Conservation (phyloP, 805 yeast species). For the Candida qinlingensis region DNA sequence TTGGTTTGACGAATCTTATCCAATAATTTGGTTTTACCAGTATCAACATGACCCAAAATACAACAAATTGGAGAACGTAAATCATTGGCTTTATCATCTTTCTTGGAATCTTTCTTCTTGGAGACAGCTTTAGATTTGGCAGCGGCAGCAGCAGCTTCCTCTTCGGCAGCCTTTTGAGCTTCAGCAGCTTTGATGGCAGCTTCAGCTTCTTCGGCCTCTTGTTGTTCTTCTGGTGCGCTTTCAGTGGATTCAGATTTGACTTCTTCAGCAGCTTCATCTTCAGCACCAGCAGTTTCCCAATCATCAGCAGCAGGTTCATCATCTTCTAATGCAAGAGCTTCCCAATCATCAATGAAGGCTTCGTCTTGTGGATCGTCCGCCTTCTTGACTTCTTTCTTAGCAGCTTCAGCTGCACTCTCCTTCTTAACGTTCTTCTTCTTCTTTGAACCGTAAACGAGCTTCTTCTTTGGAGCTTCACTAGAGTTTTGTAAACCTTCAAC, state of each 20-base stretch:
- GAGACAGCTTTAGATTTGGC: conserved; percentile 22
- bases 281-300: conserved; percentile 42
- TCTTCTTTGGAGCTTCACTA: conserved; percentile 40
- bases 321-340: conserved; percentile 56
- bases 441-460: conserved; percentile 57
- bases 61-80: conserved; percentile 98
- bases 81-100: conserved; percentile 36
- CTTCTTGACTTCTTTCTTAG: conserved; percentile 20
- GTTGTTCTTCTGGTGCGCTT: conserved; percentile 27
- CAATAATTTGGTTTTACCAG: conserved; percentile 96
- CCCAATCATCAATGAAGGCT: conserved; percentile 80
- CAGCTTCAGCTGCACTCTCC: conserved; percentile 15
- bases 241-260: conserved; percentile 24
- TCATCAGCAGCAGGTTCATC: conserved; percentile 47
- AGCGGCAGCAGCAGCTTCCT: conserved; percentile 13
- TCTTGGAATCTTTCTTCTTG: conserved; percentile 22
- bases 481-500: conserved; percentile 64
- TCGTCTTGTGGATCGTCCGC: conserved; percentile 27
- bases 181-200: conserved; percentile 18
- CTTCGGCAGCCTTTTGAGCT: conserved; percentile 11
- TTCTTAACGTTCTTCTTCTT: conserved; percentile 50
- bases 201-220: conserved; percentile 24
- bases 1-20: conserved; percentile 98
- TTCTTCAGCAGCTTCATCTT: conserved; percentile 15
- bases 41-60: conserved; percentile 99